Conservation (phyloP, 371 early-diverging fungal species). For the Actinomucor elegans region DNA sequence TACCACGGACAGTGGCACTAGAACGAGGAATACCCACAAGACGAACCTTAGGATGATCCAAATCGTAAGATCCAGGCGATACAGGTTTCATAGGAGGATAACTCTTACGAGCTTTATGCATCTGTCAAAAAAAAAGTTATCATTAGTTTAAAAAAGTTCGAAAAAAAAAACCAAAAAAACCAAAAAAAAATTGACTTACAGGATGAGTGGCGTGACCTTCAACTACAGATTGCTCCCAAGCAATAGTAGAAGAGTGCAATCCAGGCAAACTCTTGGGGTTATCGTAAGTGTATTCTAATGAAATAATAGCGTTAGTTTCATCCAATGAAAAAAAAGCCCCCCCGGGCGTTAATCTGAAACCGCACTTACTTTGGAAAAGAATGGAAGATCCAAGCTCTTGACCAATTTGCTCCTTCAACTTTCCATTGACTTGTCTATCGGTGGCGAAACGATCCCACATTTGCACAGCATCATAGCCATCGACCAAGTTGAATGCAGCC, state of each 20-base stretch:
- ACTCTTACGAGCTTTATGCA: slow-evolving; percentile 69
- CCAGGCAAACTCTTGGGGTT: slow-evolving; percentile 50
- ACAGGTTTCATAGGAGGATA: slow-evolving; percentile 58
- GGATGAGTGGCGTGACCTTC: slow-evolving; percentile 85
- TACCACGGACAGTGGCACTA: slow-evolving; percentile 51
- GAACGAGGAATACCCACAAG: slow-evolving; percentile 55
- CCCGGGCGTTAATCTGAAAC: neutral
- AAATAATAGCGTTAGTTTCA: neutral
- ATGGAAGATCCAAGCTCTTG: slow-evolving; percentile 46
- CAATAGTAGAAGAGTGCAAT: slow-evolving; percentile 48
- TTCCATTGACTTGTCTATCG: slow-evolving; percentile 28
- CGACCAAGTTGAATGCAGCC: slow-evolving; percentile 14
- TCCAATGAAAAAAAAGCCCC: no score
- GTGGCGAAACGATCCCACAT: slow-evolving; percentile 41
- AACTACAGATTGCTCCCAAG: slow-evolving; percentile 74
- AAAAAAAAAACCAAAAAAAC: neutral
- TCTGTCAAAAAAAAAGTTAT: slow-evolving; percentile 22
- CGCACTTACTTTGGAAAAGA: slow-evolving; percentile 42
- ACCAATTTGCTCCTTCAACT: slow-evolving; percentile 34
- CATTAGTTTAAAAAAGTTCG: neutral
- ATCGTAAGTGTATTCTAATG: slow-evolving; percentile 51
- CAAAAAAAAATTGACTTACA: slow-evolving; percentile 33
- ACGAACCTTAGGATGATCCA: slow-evolving; percentile 44
- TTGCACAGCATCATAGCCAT: slow-evolving; percentile 36
- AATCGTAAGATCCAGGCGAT: slow-evolving; percentile 43